Conservation (phyloP, 495 filamentous ascomycete genomes). For the Pyrenopolyporus hunteri region DNA sequence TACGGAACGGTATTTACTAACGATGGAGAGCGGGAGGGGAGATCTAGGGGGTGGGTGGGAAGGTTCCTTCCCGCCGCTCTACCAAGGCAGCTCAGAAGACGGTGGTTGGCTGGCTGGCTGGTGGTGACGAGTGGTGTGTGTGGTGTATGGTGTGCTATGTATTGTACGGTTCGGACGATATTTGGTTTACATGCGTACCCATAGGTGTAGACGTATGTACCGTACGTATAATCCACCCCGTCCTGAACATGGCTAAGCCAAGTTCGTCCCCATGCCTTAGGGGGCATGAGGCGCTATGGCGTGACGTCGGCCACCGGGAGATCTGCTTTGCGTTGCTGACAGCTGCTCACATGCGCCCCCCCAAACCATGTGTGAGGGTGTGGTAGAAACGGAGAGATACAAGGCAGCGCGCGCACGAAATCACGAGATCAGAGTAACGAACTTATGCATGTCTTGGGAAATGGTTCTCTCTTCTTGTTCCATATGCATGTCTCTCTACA, state of each 20-base stretch:
- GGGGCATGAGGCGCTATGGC: constrained; percentile 34
- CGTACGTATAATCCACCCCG: constrained; percentile 15
- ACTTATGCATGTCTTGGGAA: constrained; percentile 19
- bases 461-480: constrained; percentile 18
- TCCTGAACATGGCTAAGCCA: constrained; percentile 13
- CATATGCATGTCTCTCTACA: constrained; percentile 33
- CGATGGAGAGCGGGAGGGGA: constrained; percentile 19
- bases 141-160: no score
- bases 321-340: constrained; percentile 41
- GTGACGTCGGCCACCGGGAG: constrained; percentile 37
- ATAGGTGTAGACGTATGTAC: neutral
- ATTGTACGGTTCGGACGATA: no score
- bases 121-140: constrained; percentile 3
- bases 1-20: constrained; percentile 30
- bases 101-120: no score
- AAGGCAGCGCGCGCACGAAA: constrained; percentile 14
- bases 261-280: constrained; percentile 1
- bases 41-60: constrained; percentile 19
- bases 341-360: constrained; percentile 36
- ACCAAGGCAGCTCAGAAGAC: neutral
- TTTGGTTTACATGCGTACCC: no score
- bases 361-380: constrained; percentile 21
- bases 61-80: constrained; percentile 31
- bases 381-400: constrained; percentile 16
- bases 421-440: constrained; percentile 38